Conservation (phyloP, 441 rosid species). For the Geranium incanum region DNA sequence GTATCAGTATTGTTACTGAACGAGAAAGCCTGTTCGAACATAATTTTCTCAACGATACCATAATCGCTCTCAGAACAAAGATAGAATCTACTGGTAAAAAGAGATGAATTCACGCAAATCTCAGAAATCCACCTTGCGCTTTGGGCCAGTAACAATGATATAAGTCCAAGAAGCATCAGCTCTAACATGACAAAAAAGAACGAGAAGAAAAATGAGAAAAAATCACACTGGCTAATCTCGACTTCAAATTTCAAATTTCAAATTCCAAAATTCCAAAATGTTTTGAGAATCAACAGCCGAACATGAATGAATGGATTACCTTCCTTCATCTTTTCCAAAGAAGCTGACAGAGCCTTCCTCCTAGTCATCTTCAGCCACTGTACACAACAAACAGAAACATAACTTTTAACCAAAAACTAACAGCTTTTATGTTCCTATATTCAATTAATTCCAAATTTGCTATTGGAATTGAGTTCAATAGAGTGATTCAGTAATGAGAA, state of each 20-base stretch:
- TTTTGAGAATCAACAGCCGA: neutral
- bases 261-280: neutral
- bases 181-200: conserved; percentile 35
- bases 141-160: conserved; percentile 85
- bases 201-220: neutral
- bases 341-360: conserved; percentile 76
- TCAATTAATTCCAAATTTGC: neutral
- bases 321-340: conserved; percentile 86
- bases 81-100: conserved; percentile 75
- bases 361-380: conserved; percentile 88
- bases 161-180: conserved; percentile 95
- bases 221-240: conserved; percentile 20
- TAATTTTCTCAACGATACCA: conserved; percentile 28
- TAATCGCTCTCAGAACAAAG: conserved; percentile 68
- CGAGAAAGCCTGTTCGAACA: conserved; percentile 33
- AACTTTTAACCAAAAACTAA: neutral
- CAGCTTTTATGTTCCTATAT: neutral
- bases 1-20: conserved; percentile 37
- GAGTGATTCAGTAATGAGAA: neutral
- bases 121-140: conserved; percentile 84
- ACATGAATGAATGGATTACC: conserved; percentile 36
- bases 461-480: neutral
- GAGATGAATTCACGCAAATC: conserved; percentile 80
- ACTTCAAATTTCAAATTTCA: conserved; percentile 2
- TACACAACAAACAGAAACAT: conserved; percentile 17